Percentiles rank a stretch among this genome's conserved stretches.
Conservation (phyloP, 805 yeast species). For the Lipomyces lipofer region DNA sequence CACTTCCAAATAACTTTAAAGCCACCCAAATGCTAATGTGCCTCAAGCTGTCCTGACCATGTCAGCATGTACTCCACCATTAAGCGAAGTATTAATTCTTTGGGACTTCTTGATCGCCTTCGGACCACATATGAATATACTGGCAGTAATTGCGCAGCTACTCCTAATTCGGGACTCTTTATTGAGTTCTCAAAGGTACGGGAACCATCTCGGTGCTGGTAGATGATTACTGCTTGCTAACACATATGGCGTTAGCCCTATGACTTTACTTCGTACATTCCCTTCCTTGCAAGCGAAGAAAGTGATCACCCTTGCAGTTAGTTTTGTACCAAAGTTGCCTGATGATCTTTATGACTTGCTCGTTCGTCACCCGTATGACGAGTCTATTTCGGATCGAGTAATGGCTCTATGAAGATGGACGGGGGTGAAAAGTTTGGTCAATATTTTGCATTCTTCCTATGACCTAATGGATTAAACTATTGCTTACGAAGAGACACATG, state of each 20-base stretch:
- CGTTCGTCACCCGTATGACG: slow-evolving; percentile 63
- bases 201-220: too few relatives aligned
- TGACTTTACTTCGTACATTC: slow-evolving; percentile 69
- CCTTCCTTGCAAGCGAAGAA: slow-evolving; percentile 72
- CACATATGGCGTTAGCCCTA: too few relatives aligned
- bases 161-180: slow-evolving; percentile 65
- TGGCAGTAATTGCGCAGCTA: slow-evolving; percentile 81
- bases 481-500: too few relatives aligned
- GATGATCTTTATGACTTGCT: slow-evolving; percentile 61
- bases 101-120: slow-evolving; percentile 94
- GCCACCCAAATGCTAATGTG: neutral
- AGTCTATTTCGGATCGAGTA: slow-evolving; percentile 37
- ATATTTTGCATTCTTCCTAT: too few relatives aligned
- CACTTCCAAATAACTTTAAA: too few relatives aligned
- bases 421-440: too few relatives aligned
- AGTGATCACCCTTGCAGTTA: slow-evolving; percentile 73
- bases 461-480: too few relatives aligned
- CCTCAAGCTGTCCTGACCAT: slow-evolving; percentile 65
- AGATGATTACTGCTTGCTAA: too few relatives aligned
- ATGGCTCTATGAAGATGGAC: slow-evolving; percentile 3
- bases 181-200: slow-evolving; percentile 49
- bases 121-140: slow-evolving; percentile 83
- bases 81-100: slow-evolving; percentile 67
- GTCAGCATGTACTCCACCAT: slow-evolving; percentile 86
- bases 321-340: slow-evolving; percentile 76